phyloP scores from a whole-genome alignment of 1,139 yeast genomes.

The Geotrichum klebahnii region DNA sequence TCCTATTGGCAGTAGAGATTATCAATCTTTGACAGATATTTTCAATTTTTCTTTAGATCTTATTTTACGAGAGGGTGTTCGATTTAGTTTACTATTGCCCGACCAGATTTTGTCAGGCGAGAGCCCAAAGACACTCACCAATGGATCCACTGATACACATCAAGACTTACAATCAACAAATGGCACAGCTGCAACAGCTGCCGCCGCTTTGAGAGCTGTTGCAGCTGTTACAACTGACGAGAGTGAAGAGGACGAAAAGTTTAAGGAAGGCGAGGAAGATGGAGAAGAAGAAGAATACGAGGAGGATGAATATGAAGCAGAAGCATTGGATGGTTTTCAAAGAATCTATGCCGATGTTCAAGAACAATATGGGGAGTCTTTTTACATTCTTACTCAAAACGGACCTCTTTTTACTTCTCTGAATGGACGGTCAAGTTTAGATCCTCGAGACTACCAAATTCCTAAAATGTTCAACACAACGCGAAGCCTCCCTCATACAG shows the following conservation, averaged over 20 bases:
- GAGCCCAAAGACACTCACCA: slow-evolving; percentile 15
- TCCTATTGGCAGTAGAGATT: slow-evolving; percentile 55
- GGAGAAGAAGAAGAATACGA: slow-evolving; percentile 24
- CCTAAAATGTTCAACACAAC: slow-evolving; percentile 58
- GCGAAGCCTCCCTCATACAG: slow-evolving; percentile 54
- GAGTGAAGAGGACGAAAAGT: slow-evolving; percentile 26
- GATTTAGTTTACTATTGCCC: slow-evolving; percentile 42
- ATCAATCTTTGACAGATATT: slow-evolving; percentile 60
- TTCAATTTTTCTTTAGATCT: slow-evolving; percentile 69
- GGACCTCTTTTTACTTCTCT: slow-evolving; percentile 70
- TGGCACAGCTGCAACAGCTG: slow-evolving; percentile 4
- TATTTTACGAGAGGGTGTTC: slow-evolving; percentile 64
- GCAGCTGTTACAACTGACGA: slow-evolving; percentile 3
- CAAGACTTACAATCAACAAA: slow-evolving; percentile 19
- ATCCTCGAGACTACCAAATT: slow-evolving; percentile 57
- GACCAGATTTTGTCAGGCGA: slow-evolving; percentile 25
- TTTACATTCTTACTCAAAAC: slow-evolving; percentile 46
- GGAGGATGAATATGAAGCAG: slow-evolving; percentile 36
- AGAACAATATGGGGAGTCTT: slow-evolving; percentile 61
- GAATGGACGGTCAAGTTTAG: slow-evolving; percentile 60
- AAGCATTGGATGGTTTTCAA: slow-evolving; percentile 56
- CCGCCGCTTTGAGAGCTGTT: slow-evolving; percentile 23
- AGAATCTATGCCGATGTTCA: slow-evolving; percentile 59
- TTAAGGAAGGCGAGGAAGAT: slow-evolving; percentile 18
- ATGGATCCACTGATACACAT: slow-evolving; percentile 22